These are phyloP conservation scores for Penicillium silybi DNA, from an alignment of 495 filamentous ascomycete species.

Conservation along the genomic window DNA sequence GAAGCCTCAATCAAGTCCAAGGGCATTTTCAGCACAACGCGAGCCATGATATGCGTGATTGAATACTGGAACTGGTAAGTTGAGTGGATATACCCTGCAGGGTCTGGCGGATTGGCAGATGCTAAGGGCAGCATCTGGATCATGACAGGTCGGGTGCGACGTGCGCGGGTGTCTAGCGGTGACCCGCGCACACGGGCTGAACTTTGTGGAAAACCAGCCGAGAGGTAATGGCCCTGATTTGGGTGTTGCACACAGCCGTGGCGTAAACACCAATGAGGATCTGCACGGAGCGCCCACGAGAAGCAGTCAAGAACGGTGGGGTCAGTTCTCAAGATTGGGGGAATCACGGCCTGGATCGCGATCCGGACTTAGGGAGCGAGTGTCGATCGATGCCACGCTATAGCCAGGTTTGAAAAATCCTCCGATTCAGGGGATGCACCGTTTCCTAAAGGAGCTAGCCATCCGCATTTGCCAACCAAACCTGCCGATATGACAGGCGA, in stretches of 20 bases:
- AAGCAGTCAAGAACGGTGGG: constrained; percentile 26
- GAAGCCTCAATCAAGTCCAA: constrained; percentile 4
- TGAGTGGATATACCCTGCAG: constrained; percentile 13
- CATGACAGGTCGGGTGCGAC: constrained; percentile 11
- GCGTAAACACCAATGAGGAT: constrained; percentile 14
- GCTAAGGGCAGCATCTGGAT: constrained; percentile 5
- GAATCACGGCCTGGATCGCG: constrained; percentile 17
- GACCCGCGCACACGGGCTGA: constrained; percentile 17
- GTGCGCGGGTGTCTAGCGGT: constrained; percentile 7
- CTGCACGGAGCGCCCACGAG: constrained; percentile 15
- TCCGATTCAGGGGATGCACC: constrained; percentile 5
- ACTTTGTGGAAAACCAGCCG: constrained; percentile 8
- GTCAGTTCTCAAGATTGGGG: neutral
- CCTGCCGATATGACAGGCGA: constrained; percentile 13
- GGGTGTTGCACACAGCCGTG: constrained; percentile 5
- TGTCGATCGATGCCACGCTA: constrained; percentile 13
- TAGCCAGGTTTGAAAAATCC: constrained; percentile 3
- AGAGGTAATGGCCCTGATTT: constrained; percentile 2
- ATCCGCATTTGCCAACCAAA: neutral
- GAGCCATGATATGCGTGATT: constrained; percentile 12
- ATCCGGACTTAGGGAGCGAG: constrained; percentile 1
- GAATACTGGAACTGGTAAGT: constrained; percentile 13
- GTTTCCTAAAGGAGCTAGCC: neutral
- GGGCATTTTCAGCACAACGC: constrained; percentile 4
- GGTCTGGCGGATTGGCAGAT: constrained; percentile 4